Percentiles rank a stretch among this genome's conserved stretches.
Conservation (phyloP, 1,139 yeast species). For the Kodamaea anthophila region DNA sequence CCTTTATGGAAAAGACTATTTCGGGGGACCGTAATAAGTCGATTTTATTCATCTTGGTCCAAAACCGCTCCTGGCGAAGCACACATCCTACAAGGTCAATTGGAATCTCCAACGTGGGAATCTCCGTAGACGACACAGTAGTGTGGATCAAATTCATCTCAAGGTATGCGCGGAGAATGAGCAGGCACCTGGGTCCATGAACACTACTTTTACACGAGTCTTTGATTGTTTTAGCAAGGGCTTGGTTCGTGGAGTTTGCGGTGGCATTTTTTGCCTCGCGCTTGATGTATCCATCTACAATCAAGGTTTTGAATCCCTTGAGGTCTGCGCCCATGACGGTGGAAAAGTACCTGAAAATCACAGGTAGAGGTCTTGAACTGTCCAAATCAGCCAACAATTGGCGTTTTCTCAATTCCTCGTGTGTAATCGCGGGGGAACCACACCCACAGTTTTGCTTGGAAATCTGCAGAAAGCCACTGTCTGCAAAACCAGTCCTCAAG, state of each 20-base stretch:
- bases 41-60: conserved; percentile 23
- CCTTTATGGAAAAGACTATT: conserved; percentile 16
- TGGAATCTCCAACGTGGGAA: conserved; percentile 3
- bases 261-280: no score
- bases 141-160: conserved; percentile 17
- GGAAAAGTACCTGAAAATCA: conserved; percentile 7
- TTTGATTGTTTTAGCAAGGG: no score
- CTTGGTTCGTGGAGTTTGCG: no score
- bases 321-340: conserved; percentile 1
- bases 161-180: conserved; percentile 10
- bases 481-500: conserved; percentile 15
- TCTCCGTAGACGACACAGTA: conserved; percentile 12
- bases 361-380: conserved; percentile 12
- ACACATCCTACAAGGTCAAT: conserved; percentile 30
- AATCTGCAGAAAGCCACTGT: conserved; percentile 8
- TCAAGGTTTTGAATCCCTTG: no score
- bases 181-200: no score
- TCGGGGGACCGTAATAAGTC: conserved; percentile 25
- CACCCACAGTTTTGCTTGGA: background rate
- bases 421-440: conserved; percentile 6
- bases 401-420: conserved; percentile 17
- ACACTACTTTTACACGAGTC: no score
- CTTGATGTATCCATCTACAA: no score
- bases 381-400: conserved; percentile 18
- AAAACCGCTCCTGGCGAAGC: conserved; percentile 25